Conservation (phyloP, 163 green algal genomes). For the Coccomyxa subellipsoidea region DNA sequence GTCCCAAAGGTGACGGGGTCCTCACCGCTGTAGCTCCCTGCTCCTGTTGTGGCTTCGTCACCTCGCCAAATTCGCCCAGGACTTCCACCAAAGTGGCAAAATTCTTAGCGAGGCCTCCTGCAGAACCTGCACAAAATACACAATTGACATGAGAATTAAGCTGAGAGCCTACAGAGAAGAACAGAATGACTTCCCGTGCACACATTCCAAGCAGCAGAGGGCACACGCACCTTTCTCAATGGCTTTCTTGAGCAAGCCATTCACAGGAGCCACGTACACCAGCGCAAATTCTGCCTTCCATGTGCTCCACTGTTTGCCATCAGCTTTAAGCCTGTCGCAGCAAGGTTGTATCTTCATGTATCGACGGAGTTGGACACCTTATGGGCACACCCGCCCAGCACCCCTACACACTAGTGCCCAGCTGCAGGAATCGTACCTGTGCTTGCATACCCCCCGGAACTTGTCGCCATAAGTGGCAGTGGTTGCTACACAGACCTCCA, state of each 20-base stretch:
- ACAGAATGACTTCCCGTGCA: neutral
- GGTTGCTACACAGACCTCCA: slow-evolving; percentile 60
- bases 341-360: neutral
- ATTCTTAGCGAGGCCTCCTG: slow-evolving; percentile 38
- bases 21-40: neutral
- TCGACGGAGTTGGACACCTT: too few relatives aligned
- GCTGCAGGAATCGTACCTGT: slow-evolving; percentile 16
- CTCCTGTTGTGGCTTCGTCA: slow-evolving; percentile 8
- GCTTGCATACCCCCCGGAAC: slow-evolving; percentile 52
- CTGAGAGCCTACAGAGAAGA: neutral
- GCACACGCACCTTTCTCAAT: slow-evolving; percentile 41
- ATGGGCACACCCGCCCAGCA: too few relatives aligned
- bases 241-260: slow-evolving; percentile 46
- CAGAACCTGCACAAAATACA: slow-evolving; percentile 24
- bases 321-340: slow-evolving; percentile 23
- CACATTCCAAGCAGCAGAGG: neutral
- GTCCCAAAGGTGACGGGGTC: too few relatives aligned
- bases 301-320: neutral
- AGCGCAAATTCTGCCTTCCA: slow-evolving; percentile 27
- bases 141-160: too few relatives aligned
- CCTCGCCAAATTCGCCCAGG: slow-evolving; percentile 22
- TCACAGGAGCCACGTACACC: slow-evolving; percentile 42
- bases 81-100: slow-evolving; percentile 33
- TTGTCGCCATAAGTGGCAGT: slow-evolving; percentile 77
- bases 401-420: neutral